A percentile compares a stretch with the other conserved stretches of the same genome.
Conservation (phyloP, 768 basidiomycete species). For the Russula brevipes region DNA sequence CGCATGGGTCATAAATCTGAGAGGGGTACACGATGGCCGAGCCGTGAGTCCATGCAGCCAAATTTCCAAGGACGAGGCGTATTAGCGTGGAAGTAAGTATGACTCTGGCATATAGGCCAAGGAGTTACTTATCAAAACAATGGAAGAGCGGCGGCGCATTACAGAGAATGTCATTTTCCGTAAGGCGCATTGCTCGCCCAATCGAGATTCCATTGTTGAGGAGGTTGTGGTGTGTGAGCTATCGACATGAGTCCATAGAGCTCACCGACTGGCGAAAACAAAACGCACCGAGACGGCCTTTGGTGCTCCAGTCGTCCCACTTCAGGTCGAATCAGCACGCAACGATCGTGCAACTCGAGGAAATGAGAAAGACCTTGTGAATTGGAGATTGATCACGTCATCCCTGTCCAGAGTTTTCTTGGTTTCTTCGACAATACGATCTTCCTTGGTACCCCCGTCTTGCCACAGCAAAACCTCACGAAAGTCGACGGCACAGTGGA, state of each 20-base stretch:
- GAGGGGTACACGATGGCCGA: slow-evolving; percentile 73
- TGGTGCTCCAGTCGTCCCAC: slow-evolving; percentile 75
- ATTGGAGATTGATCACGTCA: slow-evolving; percentile 79
- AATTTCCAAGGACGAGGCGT: slow-evolving; percentile 79
- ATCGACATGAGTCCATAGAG: neutral
- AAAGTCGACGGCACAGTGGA: slow-evolving; percentile 60
- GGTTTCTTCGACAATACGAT: slow-evolving; percentile 40
- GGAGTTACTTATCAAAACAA: slow-evolving; percentile 73
- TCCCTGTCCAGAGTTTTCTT: slow-evolving; percentile 44
- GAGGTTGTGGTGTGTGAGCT: slow-evolving; percentile 76
- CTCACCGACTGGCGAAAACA: neutral
- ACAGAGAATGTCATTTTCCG: slow-evolving; percentile 63
- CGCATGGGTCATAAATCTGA: slow-evolving; percentile 53
- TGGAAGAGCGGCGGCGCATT: slow-evolving; percentile 83
- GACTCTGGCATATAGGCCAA: neutral
- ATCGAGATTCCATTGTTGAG: slow-evolving; percentile 73
- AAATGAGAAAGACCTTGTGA: slow-evolving; percentile 57
- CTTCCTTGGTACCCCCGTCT: slow-evolving; percentile 43
- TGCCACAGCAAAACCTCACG: slow-evolving; percentile 67
- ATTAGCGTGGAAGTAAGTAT: slow-evolving; percentile 15
- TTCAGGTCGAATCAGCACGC: slow-evolving; percentile 30
- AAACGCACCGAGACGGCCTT: slow-evolving; percentile 74
- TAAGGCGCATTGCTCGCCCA: slow-evolving; percentile 65
- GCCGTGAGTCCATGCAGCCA: slow-evolving; percentile 72
- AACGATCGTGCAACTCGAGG: neutral